Evolutionary conservation across 371 early-diverging fungal genomes (phyloP), one percentile per base, ranked within the genome.

Genomic region (Rozella allomycis): DNA sequence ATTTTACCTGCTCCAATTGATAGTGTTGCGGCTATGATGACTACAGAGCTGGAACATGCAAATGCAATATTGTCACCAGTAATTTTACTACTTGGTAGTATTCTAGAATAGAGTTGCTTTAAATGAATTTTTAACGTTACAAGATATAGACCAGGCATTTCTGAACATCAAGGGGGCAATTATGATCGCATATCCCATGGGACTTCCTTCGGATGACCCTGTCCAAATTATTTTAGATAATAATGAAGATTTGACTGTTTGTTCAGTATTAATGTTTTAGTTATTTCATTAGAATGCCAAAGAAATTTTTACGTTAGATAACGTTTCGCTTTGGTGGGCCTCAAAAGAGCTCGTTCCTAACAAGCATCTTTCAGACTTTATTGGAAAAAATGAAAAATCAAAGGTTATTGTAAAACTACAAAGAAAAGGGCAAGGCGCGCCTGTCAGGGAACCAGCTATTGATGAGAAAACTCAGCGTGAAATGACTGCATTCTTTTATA

Each of bases 341-440:
- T 43, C 45, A 23, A 62, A 62, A 40, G 60, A 62, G 28, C 40
- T 66, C 3, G 23, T 28, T 17, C 37, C 30, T 4, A 54, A 47
- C 12, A 62, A 62, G 33, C 17, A 35, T 12, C 46, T 62, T 13
- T 29, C 41, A 7, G 62, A 62, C 35, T 61, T 41, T 33, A 40
- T 56, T 1, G 66, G 66, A 12, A 50, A 42, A 30, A 66, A 66
- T 33, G 59, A 66, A 16, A 66, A 66, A 35, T 58, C 58, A n/a
- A 58, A 50, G 30, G 39, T 58, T 13, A 46, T 60, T 25, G 49
- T 44, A 22, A 66, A 62, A 42, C 35, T 66, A 2, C 52, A 50
- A 26, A 55, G 23, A 25, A 2, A 23, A 37, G 0, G 14, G 11
- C 50, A 47, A 23, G 60, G 63, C 1, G 45, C 60, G 7, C 66